Evolutionary conservation across 2,329 filamentous ascomycete genomes (phyloP).

Genomic region (Apiospora malaysiana): DNA sequence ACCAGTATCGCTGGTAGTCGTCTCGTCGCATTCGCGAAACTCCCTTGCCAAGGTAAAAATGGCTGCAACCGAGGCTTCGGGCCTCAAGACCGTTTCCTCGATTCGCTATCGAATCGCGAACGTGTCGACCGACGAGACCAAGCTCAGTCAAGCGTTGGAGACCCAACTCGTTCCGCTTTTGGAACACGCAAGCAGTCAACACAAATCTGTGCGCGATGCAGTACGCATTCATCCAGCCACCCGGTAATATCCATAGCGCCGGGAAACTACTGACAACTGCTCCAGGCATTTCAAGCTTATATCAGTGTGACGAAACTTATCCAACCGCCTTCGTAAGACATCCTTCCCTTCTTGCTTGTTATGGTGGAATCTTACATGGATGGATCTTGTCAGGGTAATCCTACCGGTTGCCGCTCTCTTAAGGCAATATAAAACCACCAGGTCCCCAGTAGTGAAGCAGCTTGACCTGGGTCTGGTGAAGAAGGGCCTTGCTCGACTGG

Average conservation of each 20-base stretch:
- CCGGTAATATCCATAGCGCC: neutral
- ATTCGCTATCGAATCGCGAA: slow-evolving; percentile 42
- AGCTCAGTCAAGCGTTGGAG: slow-evolving; percentile 78
- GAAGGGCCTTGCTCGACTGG: slow-evolving; percentile 68
- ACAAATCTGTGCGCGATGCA: slow-evolving; percentile 72
- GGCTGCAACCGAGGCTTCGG: slow-evolving; percentile 38
- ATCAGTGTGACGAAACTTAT: slow-evolving; percentile 61
- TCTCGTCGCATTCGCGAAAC: neutral
- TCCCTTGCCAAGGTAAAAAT: slow-evolving; percentile 27
- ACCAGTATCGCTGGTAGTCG: neutral
- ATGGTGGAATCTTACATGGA: neutral
- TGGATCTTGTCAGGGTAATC: slow-evolving; percentile 60
- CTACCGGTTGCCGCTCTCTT: slow-evolving; percentile 85
- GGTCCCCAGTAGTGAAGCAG: slow-evolving; percentile 78
- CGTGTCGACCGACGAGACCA: slow-evolving; percentile 77
- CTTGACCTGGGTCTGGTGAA: slow-evolving; percentile 90
- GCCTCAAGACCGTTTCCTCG: slow-evolving; percentile 41
- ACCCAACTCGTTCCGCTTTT: slow-evolving; percentile 82
- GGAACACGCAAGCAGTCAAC: slow-evolving; percentile 83
- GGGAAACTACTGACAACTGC: slow-evolving; percentile 11
- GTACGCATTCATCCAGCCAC: slow-evolving; percentile 28
- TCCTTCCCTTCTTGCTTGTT: slow-evolving; percentile 19
- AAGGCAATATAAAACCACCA: slow-evolving; percentile 85
- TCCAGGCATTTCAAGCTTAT: slow-evolving; percentile 56
- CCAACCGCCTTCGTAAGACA: slow-evolving; percentile 53